Evolutionary conservation across 2,329 filamentous ascomycete genomes (phyloP), one percentile per base, ranked within the genome.

Genomic region (Colletotrichum salicis): DNA sequence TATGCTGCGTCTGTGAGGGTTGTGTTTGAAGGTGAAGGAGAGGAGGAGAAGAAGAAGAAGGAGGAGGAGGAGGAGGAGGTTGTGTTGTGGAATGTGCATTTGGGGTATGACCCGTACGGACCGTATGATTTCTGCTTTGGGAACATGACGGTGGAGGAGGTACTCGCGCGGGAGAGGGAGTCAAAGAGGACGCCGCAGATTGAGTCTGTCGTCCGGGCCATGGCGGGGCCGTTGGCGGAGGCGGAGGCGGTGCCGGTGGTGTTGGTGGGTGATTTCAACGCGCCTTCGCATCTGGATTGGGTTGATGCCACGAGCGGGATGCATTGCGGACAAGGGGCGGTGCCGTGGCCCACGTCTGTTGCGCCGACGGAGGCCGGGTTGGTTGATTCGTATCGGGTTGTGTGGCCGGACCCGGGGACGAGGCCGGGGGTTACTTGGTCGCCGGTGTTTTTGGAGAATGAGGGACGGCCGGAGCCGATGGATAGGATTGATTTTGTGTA

Each of bases 401-500:
- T 77, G 4, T 76, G 84, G 71, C 80, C 80, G 0, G 79, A 84
- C 55, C 82, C 83, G 0, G 75, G 70, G 15, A 62, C 70, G 5
- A 75, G 76, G 27, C 80, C 78, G 7, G 82, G 79, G 8, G 79
- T 77, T 12, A 84, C 82, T 4, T 85, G 83, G 83, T 84, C 83
- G 0, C 83, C 83, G 10, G 71, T 85, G 15, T 80, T 77, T 64
- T 76, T 77, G 19, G 75, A 75, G 24, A 83, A 84, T 72, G 55
- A 74, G 15, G 73, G 76, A 0, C 72, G 77, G 1, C 59, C 76
- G 0, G 83, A 85, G 76, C 83, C 83, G 0, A 75, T 80, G 58
- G 83, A 85, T 66, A 73, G 83, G 15, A 84, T 85, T 45, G 83
- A 85, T 73, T 84, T 84, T 65, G 78, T 85, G 27, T 84, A 84